A percentile compares a stretch with the other conserved stretches of the same genome.
Evolutionary conservation across 352 stramenopile genomes (phyloP).

Genomic region (Phytophthora foliorum): DNA sequence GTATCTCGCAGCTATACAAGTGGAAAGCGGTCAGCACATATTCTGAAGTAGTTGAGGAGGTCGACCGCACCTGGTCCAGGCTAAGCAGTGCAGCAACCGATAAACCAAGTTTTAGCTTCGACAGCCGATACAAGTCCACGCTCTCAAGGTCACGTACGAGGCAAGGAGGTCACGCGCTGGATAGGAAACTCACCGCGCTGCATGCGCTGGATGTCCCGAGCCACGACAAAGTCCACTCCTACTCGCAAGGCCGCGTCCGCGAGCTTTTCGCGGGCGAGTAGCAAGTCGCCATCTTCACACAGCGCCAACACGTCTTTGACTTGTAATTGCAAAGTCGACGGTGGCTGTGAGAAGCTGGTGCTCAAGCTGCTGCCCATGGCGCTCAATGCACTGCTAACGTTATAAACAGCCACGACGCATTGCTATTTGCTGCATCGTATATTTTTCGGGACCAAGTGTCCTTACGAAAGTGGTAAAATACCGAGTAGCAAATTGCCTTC

Average conservation of each 20-base stretch:
- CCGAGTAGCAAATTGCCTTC: no score
- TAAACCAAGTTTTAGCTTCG: slow-evolving; percentile 9
- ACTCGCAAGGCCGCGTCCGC: slow-evolving; percentile 43
- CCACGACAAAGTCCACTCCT: slow-evolving; percentile 50
- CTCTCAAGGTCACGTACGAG: slow-evolving; percentile 35
- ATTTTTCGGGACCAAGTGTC: no score
- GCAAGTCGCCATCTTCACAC: slow-evolving; percentile 64
- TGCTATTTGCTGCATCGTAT: no score
- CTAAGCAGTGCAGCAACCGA: slow-evolving; percentile 14
- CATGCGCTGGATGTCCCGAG: slow-evolving; percentile 55
- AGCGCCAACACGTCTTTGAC: slow-evolving; percentile 56
- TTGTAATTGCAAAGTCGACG: slow-evolving; percentile 14
- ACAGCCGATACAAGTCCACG: slow-evolving; percentile 7
- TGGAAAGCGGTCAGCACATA: neutral
- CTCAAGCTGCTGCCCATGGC: slow-evolving; percentile 32
- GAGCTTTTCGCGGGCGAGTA: slow-evolving; percentile 61
- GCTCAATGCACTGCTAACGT: neutral
- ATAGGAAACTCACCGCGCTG: slow-evolving; percentile 58
- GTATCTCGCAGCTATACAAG: slow-evolving; percentile 35
- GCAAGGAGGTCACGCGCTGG: slow-evolving; percentile 53
- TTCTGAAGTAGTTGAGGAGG: slow-evolving; percentile 2
- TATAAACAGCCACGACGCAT: slow-evolving; percentile 2
- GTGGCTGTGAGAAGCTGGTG: slow-evolving; percentile 4
- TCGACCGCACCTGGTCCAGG: slow-evolving; percentile 46
- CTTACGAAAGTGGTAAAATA: no score